Evolutionary conservation across 192 early-diverging fungal genomes (phyloP), one percentile per base, ranked within the genome.

Genomic region (Coemansia interrupta): DNA sequence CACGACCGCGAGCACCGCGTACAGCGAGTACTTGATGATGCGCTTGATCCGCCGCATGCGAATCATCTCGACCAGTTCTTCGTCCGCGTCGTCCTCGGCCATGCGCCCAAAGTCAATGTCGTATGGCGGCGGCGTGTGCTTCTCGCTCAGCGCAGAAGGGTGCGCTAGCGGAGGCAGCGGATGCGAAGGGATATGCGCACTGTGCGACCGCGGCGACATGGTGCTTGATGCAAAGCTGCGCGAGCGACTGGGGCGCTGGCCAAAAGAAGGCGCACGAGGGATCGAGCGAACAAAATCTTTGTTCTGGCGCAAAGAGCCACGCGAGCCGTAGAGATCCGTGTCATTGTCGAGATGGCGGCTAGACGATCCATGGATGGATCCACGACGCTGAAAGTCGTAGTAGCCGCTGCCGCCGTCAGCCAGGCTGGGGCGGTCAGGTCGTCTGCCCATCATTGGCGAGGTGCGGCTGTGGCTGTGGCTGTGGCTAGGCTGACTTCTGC

Each of bases 41-140:
- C 64, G 63, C 43, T 64, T 65, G 24, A 64, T 41, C 29, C 58
- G 54, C 43, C 64, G 61, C 2, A 56, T 32, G 38, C 64, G 74
- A 54, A 70, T 58, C 64, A 67, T 63, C 42, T 70, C 68, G 12
- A 58, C 61, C 12, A 77, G 64, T 61, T 77, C 74, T n/a, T 60
- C 65, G 24, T 70, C 54, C 17, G 18, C 60, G 40, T 71, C 68
- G 22, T 45, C 61, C 19, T 58, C 67, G 22, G 48, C 52, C 23
- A 63, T 11, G 2, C 29, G 26, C n/a, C 48, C 32, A 42, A 56
- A 67, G n/a, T 47, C 42, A 11, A 54, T 38, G 24, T 66, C 58
- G 50, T 64, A 71, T 14, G 67, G 63, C 51, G 74, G 64, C 28
- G 63, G 54, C 30, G 54, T 36, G 32, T 67, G 61, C 56, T 71